Percentiles rank a stretch among this genome's conserved stretches.
Evolutionary conservation across 1,284 basidiomycete species (phyloP).

Genomic region (Cutaneotrichosporon cyanovorans): DNA sequence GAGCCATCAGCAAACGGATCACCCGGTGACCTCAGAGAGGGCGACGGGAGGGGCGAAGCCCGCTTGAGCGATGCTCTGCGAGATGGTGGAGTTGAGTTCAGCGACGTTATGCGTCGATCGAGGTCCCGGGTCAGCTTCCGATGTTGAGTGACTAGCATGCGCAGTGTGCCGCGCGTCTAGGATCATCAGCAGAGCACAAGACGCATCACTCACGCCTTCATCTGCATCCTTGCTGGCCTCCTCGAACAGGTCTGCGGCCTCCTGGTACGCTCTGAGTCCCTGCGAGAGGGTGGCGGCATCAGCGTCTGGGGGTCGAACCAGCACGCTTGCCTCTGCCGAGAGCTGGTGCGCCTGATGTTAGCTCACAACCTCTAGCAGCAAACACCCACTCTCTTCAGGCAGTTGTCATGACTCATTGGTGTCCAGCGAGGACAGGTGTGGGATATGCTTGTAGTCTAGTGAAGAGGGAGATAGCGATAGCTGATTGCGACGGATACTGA

Average conservation of each 20-base stretch:
- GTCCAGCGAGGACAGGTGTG: not conserved
- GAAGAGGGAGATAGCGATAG: too few relatives aligned
- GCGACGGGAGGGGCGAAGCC: not conserved
- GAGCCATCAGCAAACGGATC: too few relatives aligned
- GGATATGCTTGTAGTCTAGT: too few relatives aligned
- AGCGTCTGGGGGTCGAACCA: slow-evolving; percentile 19
- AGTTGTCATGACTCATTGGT: slow-evolving; percentile 18
- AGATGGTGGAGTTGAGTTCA: not conserved
- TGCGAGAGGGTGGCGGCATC: slow-evolving; percentile 17
- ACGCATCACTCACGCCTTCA: slow-evolving; percentile 15
- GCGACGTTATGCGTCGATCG: slow-evolving; percentile 28
- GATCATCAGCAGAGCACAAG: not conserved
- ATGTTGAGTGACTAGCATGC: slow-evolving; percentile 38
- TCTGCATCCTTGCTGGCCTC: slow-evolving; percentile 8
- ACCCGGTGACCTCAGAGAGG: not conserved
- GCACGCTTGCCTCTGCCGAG: slow-evolving; percentile 31
- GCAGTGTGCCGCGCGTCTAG: slow-evolving; percentile 24
- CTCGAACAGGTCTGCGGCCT: slow-evolving; percentile 39
- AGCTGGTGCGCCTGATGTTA: slow-evolving; percentile 38
- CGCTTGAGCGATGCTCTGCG: not conserved
- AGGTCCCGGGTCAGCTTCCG: slow-evolving; percentile 37
- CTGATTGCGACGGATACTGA: too few relatives aligned
- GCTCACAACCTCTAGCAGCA: not conserved
- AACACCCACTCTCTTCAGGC: slow-evolving; percentile 15
- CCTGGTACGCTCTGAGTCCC: slow-evolving; percentile 28